A percentile compares a stretch with the other conserved stretches of the same genome.
phyloP scores from a whole-genome alignment of 1,284 basidiomycete genomes.

The Pseudomicrostroma phylloplanum region DNA sequence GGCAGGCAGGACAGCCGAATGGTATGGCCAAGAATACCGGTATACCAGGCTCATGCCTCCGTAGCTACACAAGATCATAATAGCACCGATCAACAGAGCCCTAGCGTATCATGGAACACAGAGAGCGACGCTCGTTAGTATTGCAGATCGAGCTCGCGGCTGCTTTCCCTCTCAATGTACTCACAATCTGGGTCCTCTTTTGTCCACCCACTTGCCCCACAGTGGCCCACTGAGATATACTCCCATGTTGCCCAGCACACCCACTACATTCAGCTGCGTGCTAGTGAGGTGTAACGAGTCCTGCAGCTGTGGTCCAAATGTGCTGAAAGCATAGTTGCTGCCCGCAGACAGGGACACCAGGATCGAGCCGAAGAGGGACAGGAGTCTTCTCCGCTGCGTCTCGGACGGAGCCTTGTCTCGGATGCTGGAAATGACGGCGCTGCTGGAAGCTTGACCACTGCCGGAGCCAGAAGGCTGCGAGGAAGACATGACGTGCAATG shows the following conservation, averaged over 20 bases:
- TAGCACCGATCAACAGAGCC: constrained; percentile 28
- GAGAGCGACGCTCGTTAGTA: constrained; percentile 13
- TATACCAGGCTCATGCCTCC: constrained; percentile 28
- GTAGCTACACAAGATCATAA: constrained; percentile 36
- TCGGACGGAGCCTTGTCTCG: not conserved
- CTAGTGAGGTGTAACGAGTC: constrained; percentile 45
- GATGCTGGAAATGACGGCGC: too few relatives aligned
- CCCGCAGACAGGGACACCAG: constrained; percentile 47
- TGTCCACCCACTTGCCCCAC: constrained; percentile 45
- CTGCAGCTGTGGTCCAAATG: constrained; percentile 51
- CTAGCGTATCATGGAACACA: constrained; percentile 7
- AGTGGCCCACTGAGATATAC: constrained; percentile 47
- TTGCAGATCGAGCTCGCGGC: constrained; percentile 11
- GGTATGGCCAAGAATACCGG: constrained; percentile 1
- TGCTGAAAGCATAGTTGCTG: constrained; percentile 49
- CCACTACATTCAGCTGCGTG: constrained; percentile 51
- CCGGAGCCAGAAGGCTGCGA: too few relatives aligned
- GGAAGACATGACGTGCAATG: too few relatives aligned
- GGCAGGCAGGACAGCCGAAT: constrained; percentile 26
- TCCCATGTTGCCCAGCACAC: constrained; percentile 51
- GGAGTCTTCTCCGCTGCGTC: not conserved
- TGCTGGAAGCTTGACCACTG: too few relatives aligned
- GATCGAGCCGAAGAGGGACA: constrained; percentile 43
- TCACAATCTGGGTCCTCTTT: constrained; percentile 32
- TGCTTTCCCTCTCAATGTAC: not conserved